phyloP scores from a whole-genome alignment of 352 stramenopile species.

The Pythium sp. region DNA sequence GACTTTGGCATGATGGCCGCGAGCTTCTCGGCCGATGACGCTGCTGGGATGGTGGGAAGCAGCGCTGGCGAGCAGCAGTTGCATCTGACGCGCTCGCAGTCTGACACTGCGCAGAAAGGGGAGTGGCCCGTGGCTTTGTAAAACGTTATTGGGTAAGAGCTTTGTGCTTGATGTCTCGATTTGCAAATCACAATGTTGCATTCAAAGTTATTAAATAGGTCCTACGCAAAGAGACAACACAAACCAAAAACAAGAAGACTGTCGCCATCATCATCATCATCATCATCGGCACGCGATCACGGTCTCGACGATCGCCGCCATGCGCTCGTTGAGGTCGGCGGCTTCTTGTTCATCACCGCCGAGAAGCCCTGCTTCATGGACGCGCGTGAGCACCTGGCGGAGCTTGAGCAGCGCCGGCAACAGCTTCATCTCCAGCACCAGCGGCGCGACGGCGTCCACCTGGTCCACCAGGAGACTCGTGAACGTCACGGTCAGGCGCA shows the following conservation, averaged over 20 bases:
- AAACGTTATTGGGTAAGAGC: not conserved
- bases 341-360: conserved; percentile 12
- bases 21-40: conserved; percentile 13
- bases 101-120: not conserved
- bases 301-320: conserved; percentile 34
- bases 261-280: not conserved
- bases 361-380: conserved; percentile 18
- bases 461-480: conserved; percentile 48
- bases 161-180: not conserved
- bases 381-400: conserved; percentile 26
- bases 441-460: conserved; percentile 21
- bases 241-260: not conserved
- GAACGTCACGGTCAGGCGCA: conserved; percentile 51
- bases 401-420: conserved; percentile 43
- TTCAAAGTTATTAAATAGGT: conserved; percentile 3
- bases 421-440: conserved; percentile 25
- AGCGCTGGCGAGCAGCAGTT: too few species aligned
- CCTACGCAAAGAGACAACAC: not conserved
- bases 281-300: conserved; percentile 19
- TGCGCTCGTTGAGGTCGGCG: conserved; percentile 27
- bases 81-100: not conserved
- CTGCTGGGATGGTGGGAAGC: not conserved
- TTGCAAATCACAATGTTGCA: not conserved
- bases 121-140: not conserved
- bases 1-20: conserved; percentile 1